Base-by-base conservation (phyloP, 1,284 basidiomycete genomes). In the Rhodotorula mucilaginosa region DNA sequence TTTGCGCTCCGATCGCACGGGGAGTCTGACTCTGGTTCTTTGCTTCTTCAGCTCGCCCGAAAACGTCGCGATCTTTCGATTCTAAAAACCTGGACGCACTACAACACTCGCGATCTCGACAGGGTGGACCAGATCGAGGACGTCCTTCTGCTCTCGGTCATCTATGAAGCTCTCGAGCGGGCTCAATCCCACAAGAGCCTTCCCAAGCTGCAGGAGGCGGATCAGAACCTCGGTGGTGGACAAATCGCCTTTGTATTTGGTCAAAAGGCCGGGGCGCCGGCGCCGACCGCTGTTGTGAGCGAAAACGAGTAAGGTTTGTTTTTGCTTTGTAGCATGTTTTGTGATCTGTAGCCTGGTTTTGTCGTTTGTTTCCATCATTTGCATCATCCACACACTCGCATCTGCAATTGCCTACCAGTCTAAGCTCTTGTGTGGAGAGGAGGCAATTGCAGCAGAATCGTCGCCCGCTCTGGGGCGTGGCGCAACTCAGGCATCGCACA, bases 71-170 rank as follows among this genome's bases (percentile, higher is more conserved):
- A 88, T 71, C 86, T 98, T 19, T 90, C 91, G 3, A 87, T 91
- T 1, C 84, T 98, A 49, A 89, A 89, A 68, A 87, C 91, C 78
- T 98, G 94, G 94, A 89, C 86, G 23, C 95, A 98, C 79, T 87
- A 94, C 79, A 89, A 85, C 70, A 26, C 54, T 16, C 79, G 80
- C 70, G 59, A 70, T 3, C 75, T 75, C 59, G 62, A 56, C n/a
- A n/a, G 16, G n/a, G 72, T 73, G 5, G 71, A 60, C 34, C 57
- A 64, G 8, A 69, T 78, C 31, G 65, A 68, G 26, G 57, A 63
- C 15, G 64, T 77, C 23, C 70, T 80, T 2, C 64, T 79, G 8
- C 66, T 62, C 10, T 47, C 48, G 5, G 58, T 74, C 39, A 62
- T 78, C n/a, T 73, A 65, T 65, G 2, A 31, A 10, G 46, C 60